A percentile compares a stretch with the other conserved stretches of the same genome.
phyloP scores from a whole-genome alignment of 108 stramenopile genomes.

The Cyclostephanos invisitatus region DNA sequence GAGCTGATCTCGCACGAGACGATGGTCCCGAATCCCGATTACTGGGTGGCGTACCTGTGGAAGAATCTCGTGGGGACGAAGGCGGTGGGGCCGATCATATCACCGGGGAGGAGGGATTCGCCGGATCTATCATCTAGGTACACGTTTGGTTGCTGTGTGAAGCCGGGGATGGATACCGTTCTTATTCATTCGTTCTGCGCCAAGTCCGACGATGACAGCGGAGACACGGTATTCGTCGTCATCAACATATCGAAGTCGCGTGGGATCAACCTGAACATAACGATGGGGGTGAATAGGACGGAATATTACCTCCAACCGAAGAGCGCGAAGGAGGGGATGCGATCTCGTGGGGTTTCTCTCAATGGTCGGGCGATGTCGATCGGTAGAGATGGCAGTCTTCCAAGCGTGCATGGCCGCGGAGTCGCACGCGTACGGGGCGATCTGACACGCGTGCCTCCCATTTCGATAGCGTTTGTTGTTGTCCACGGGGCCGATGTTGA shows the following conservation, averaged over 20 bases:
- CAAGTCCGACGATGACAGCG: constrained; percentile 13
- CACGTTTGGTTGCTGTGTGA: constrained; percentile 40
- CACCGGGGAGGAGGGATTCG: constrained; percentile 22
- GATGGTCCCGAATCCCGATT: constrained; percentile 38
- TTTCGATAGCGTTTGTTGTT: constrained; percentile 27
- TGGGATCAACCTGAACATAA: constrained; percentile 23
- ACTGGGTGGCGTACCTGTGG: constrained; percentile 45
- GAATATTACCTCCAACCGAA: constrained; percentile 23
- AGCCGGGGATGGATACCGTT: constrained; percentile 25
- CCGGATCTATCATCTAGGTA: not conserved
- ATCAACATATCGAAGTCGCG: constrained; percentile 32
- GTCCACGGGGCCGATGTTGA: constrained; percentile 20
- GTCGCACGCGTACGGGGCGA: not conserved
- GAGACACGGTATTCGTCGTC: constrained; percentile 38
- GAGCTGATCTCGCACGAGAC: constrained; percentile 36
- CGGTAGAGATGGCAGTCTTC: constrained; percentile 2
- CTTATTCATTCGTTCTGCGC: constrained; percentile 42
- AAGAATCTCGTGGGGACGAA: constrained; percentile 26
- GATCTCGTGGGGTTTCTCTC: constrained; percentile 14
- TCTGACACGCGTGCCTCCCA: constrained; percentile 18
- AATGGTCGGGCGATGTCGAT: constrained; percentile 17
- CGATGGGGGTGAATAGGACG: constrained; percentile 20
- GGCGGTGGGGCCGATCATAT: constrained; percentile 34
- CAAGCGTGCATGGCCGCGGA: constrained; percentile 8
- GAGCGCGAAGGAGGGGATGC: not conserved